Conservation (phyloP, 345 rosid species). For the Hibiscus syriacus region DNA sequence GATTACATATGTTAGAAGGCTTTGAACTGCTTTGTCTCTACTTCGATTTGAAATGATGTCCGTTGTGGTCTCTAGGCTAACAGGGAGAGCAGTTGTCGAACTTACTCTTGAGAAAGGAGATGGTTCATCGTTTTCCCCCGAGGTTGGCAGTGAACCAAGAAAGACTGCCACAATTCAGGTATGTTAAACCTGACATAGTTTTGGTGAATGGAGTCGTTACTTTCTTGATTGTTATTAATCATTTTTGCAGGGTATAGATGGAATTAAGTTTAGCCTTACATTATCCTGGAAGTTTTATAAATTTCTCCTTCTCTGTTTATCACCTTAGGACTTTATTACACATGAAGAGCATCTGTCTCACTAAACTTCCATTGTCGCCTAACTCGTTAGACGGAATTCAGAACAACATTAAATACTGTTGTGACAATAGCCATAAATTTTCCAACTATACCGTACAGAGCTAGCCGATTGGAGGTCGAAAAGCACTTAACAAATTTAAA, state of each 20-base stretch:
- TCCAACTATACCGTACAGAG: not conserved
- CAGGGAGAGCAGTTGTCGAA: constrained; percentile 81
- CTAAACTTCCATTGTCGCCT: not conserved
- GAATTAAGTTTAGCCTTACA: not conserved
- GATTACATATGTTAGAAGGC: not conserved
- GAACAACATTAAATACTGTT: not conserved
- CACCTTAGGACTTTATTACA: not conserved
- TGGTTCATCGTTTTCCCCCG: constrained; percentile 73
- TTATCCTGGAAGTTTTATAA: not conserved
- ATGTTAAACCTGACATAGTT: not conserved
- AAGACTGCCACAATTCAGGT: constrained; percentile 78
- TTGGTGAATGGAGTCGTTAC: not conserved
- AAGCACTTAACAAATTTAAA: not conserved
- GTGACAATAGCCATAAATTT: not conserved
- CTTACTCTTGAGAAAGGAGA: constrained; percentile 73
- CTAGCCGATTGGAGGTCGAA: not conserved
- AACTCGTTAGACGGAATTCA: not conserved
- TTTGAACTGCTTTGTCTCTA: not conserved
- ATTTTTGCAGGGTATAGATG: not conserved
- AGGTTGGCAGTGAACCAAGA: constrained; percentile 69
- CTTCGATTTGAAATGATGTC: not conserved
- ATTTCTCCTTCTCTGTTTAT: not conserved
- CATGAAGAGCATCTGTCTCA: not conserved
- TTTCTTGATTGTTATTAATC: not conserved
- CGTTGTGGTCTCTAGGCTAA: constrained; percentile 43